Evolutionary conservation across 441 rosid genomes (phyloP), one percentile per base, ranked within the genome.

Genomic region (Caryocar brasiliense): DNA sequence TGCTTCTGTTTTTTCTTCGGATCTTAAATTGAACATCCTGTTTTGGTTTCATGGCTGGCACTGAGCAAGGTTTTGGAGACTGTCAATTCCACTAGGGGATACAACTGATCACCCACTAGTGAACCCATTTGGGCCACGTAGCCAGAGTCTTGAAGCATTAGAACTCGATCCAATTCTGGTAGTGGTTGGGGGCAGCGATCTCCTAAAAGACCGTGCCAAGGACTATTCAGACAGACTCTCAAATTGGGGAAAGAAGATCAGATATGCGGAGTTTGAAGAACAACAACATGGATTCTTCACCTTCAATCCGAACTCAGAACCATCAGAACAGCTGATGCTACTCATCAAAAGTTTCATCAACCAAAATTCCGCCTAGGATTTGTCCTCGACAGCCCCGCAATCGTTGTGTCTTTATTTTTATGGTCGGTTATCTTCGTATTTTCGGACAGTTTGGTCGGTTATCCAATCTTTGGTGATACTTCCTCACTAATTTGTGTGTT

Each of bases 21-120:
- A n/a, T n/a, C n/a, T n/a, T n/a, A n/a, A n/a, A n/a, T n/a, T n/a
- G n/a, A n/a, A n/a, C n/a, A n/a, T n/a, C n/a, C n/a, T n/a, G n/a
- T n/a, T n/a, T n/a, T n/a, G n/a, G n/a, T n/a, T n/a, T n/a, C n/a
- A n/a, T n/a, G n/a, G n/a, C n/a, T n/a, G n/a, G n/a, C n/a, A n/a
- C n/a, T n/a, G n/a, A n/a, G n/a, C n/a, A 28, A 76, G 80, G 76
- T 71, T 63, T 36, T 81, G 82, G 82, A 74, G 82, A 42, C 22
- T 76, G 2, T 81, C 81, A 0, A 49, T 72, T 32, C 79, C 81
- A 3, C 3, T 32, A 0, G 81, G 82, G 28, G 88, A 70, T 1
- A 67, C 79, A 9, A 68, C 59, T 1, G 85, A 78, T 57, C 72
- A 76, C 45, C 82, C 85, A 0, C 22, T 71, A 1, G 68, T 76